These are phyloP conservation scores for Botrytis deweyae DNA, from an alignment of 2,329 filamentous ascomycete species.

Conservation along the genomic window DNA sequence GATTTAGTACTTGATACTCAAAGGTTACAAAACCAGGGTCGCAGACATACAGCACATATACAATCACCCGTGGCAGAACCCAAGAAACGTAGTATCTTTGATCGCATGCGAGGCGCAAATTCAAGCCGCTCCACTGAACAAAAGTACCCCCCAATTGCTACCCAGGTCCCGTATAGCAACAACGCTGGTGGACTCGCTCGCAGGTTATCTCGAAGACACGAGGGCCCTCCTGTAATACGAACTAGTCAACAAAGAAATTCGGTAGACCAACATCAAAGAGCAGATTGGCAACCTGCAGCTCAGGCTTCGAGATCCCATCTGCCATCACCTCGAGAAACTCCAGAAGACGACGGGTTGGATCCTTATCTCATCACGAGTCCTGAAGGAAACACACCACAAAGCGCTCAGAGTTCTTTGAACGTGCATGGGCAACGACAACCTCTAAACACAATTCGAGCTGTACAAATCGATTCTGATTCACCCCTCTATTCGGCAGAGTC, in stretches of 20 bases:
- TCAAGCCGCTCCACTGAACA: slow-evolving; percentile 33
- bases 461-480: slow-evolving; percentile 32
- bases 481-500: slow-evolving; percentile 35
- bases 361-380: slow-evolving; percentile 35
- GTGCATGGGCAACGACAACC: slow-evolving; percentile 18
- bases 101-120: slow-evolving; percentile 35
- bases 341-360: slow-evolving; percentile 36
- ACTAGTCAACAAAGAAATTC: slow-evolving; percentile 43
- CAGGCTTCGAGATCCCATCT: slow-evolving; percentile 33
- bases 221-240: slow-evolving; percentile 46
- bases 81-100: slow-evolving; percentile 39
- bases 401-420: slow-evolving; percentile 16
- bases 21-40: slow-evolving; percentile 29
- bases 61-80: slow-evolving; percentile 30
- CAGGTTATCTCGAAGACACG: slow-evolving; percentile 57
- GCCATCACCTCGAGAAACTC: slow-evolving; percentile 36
- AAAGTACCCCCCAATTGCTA: slow-evolving; percentile 25
- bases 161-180: slow-evolving; percentile 43
- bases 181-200: slow-evolving; percentile 51
- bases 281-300: slow-evolving; percentile 40
- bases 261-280: slow-evolving; percentile 44
- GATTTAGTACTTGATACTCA: slow-evolving; percentile 33
- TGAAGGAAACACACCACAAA: slow-evolving; percentile 28
- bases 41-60: slow-evolving; percentile 22
- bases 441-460: slow-evolving; percentile 35